Conservation (phyloP, 352 stramenopile genomes). For the Globisporangium solare region DNA sequence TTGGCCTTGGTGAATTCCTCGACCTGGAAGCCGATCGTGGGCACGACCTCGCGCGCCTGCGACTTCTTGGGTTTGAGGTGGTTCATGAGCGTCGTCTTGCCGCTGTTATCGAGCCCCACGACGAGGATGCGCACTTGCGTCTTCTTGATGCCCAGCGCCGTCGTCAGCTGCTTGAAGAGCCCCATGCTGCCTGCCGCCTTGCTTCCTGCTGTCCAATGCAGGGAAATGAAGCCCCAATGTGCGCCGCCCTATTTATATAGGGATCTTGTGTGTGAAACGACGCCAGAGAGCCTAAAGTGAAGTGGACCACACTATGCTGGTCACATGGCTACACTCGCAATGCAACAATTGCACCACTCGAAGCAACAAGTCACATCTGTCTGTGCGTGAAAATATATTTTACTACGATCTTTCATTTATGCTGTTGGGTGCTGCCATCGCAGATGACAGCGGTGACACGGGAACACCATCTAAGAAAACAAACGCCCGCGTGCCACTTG, state of each 20-base stretch:
- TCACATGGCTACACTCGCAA: neutral
- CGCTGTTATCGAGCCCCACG: conserved; percentile 88
- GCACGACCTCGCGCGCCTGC: conserved; percentile 78
- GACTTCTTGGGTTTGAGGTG: conserved; percentile 89
- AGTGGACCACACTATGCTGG: neutral
- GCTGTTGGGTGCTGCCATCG: too few relatives aligned
- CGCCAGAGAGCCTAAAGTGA: neutral
- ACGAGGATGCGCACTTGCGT: conserved; percentile 84
- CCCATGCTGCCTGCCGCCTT: conserved; percentile 43
- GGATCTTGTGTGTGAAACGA: neutral
- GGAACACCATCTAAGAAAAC: too few relatives aligned
- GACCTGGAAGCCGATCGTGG: conserved; percentile 88
- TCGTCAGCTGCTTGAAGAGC: conserved; percentile 80
- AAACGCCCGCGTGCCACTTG: too few relatives aligned
- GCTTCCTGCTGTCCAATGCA: neutral
- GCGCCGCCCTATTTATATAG: too few relatives aligned
- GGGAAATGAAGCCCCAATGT: too few relatives aligned
- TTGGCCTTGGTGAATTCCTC: conserved; percentile 89
- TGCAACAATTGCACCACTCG: too few relatives aligned
- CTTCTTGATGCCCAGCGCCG: conserved; percentile 78
- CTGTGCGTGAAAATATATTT: too few relatives aligned
- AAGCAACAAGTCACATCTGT: too few relatives aligned
- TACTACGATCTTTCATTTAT: too few relatives aligned
- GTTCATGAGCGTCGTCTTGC: conserved; percentile 91
- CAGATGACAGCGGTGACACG: too few relatives aligned